A percentile compares a stretch with the other conserved stretches of the same genome.
Evolutionary conservation across 176 grass and related monocot genomes (phyloP).

Genomic region (Hsuehochloa calcarea): DNA sequence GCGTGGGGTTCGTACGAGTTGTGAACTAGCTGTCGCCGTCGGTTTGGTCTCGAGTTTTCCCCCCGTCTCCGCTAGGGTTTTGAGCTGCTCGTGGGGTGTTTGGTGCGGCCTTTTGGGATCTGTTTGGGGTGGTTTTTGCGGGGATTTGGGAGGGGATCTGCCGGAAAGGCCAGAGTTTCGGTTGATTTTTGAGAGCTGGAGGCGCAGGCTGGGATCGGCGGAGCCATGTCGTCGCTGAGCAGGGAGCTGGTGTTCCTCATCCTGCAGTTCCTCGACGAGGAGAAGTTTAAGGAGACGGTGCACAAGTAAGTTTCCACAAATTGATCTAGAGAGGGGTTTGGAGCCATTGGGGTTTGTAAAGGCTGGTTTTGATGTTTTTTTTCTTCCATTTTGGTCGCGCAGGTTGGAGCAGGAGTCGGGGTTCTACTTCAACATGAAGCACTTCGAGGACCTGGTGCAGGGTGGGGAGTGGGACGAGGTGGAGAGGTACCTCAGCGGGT

Average conservation of each 20-base stretch:
- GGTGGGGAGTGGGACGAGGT: conserved; percentile 99
- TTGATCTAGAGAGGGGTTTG: not conserved
- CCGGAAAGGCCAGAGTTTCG: conserved; percentile 52
- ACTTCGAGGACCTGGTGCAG: conserved; percentile 95
- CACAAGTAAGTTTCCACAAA: conserved; percentile 49
- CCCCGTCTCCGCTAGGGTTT: not conserved
- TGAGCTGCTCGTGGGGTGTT: conserved; percentile 6
- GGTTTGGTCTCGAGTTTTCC: not conserved
- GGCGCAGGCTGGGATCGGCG: conserved; percentile 65
- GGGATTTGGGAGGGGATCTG: conserved; percentile 56
- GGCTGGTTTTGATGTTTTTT: not conserved
- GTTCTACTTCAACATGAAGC: conserved; percentile 99
- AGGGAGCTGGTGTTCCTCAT: conserved; percentile 95
- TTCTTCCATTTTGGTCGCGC: not conserved
- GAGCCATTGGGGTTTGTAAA: not conserved
- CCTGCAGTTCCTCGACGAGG: conserved; percentile 91
- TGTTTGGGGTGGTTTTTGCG: conserved; percentile 7
- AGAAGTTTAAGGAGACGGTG: conserved; percentile 91
- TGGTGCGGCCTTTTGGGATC: not conserved
- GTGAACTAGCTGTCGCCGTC: conserved; percentile 13
- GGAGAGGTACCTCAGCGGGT: conserved; percentile 96
- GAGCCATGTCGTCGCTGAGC: conserved; percentile 89
- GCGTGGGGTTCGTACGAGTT: not conserved
- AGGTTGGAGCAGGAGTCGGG: conserved; percentile 98
- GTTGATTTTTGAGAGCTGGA: conserved; percentile 62